A percentile compares a stretch with the other conserved stretches of the same genome.
Evolutionary conservation across 2,329 filamentous ascomycete genomes (phyloP).

Genomic region (Ploettnerulaceae sp.): DNA sequence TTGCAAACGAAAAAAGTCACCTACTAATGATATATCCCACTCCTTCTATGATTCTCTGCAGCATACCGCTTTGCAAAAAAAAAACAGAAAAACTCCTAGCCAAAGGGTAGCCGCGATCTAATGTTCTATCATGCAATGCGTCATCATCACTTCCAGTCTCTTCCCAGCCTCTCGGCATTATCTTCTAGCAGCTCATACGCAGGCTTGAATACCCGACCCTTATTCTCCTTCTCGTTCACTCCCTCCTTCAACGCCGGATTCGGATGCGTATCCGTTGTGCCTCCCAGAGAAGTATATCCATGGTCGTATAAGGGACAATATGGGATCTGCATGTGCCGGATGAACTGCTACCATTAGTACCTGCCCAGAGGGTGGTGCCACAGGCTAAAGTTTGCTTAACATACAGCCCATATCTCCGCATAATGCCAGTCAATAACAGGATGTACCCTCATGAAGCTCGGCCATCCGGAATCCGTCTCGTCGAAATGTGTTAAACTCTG

Average conservation of each 20-base stretch:
- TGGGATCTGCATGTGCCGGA: constrained; percentile 69
- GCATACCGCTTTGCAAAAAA: too few species aligned
- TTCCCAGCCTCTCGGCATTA: constrained; percentile 71
- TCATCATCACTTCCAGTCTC: constrained; percentile 47
- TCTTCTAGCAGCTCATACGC: constrained; percentile 74
- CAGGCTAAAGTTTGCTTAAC: not conserved
- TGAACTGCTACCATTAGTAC: constrained; percentile 53
- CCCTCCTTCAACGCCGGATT: constrained; percentile 65
- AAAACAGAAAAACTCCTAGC: not conserved
- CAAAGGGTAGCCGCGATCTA: constrained; percentile 7
- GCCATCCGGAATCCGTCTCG: constrained; percentile 84
- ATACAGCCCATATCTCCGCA: constrained; percentile 84
- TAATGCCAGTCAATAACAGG: constrained; percentile 98
- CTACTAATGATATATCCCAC: too few species aligned
- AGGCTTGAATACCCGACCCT: constrained; percentile 53
- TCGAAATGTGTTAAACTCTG: constrained; percentile 76
- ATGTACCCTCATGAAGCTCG: constrained; percentile 85
- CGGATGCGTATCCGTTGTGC: constrained; percentile 80
- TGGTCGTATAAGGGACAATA: constrained; percentile 86
- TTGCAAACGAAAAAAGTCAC: too few species aligned
- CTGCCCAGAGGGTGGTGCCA: not conserved
- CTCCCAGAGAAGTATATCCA: constrained; percentile 90
- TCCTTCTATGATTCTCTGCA: too few species aligned
- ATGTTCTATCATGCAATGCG: constrained; percentile 9
- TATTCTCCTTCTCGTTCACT: constrained; percentile 30